A percentile compares a stretch with the other conserved stretches of the same genome.
phyloP scores from a whole-genome alignment of 2,329 filamentous ascomycete species.

The Fusarium drepaniforme region DNA sequence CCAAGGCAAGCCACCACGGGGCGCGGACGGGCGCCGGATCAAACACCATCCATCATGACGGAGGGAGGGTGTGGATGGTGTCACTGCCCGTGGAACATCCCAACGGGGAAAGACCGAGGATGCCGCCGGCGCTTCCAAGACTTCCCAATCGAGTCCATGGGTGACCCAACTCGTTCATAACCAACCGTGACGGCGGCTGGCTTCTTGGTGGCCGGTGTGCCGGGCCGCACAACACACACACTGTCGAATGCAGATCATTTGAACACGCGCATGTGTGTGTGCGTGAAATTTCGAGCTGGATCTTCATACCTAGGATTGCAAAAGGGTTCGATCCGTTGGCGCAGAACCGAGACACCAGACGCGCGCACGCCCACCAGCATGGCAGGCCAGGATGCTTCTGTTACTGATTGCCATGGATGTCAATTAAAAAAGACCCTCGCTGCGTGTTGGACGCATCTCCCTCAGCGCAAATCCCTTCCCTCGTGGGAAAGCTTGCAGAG shows the following conservation, averaged over 20 bases:
- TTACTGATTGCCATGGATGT: background rate
- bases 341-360: slow-evolving; percentile 27
- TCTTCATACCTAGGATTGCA: background rate
- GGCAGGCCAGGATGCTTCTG: slow-evolving; percentile 12
- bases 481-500: slow-evolving; percentile 20
- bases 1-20: slow-evolving; percentile 37
- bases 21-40: slow-evolving; percentile 32
- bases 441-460: slow-evolving; percentile 6
- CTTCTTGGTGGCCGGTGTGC: slow-evolving; percentile 9
- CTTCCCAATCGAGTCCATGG: slow-evolving; percentile 8
- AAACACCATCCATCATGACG: slow-evolving; percentile 23
- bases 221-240: slow-evolving; percentile 9
- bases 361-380: slow-evolving; percentile 25
- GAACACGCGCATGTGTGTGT: slow-evolving; percentile 1
- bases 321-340: slow-evolving; percentile 20
- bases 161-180: slow-evolving; percentile 17
- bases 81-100: slow-evolving; percentile 32
- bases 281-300: background rate
- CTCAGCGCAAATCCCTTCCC: slow-evolving; percentile 27
- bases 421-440: background rate
- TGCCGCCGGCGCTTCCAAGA: slow-evolving; percentile 25
- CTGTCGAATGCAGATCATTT: slow-evolving; percentile 24
- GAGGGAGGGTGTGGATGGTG: slow-evolving; percentile 34
- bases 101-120: slow-evolving; percentile 43
- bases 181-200: background rate